A percentile compares a stretch with the other conserved stretches of the same genome.
Conservation (phyloP, 371 early-diverging fungal species). For the Nosema muscidifuracis region DNA sequence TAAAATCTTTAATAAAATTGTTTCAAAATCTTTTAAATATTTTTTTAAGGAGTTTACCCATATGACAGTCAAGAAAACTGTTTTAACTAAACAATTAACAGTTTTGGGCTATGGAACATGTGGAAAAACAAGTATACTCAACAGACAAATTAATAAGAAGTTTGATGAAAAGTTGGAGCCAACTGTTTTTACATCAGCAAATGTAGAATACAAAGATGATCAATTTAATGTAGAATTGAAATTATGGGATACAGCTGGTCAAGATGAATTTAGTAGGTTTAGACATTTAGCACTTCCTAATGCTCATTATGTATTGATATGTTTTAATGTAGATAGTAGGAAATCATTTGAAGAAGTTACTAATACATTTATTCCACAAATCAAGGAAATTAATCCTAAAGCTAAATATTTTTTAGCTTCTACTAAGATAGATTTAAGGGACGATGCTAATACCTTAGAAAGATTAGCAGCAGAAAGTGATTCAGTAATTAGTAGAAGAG, state of each 20-base stretch:
- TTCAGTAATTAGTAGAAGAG: conserved; percentile 24
- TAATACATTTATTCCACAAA: conserved; percentile 31
- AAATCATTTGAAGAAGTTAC: conserved; percentile 49
- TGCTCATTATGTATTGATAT: conserved; percentile 56
- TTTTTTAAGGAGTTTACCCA: not conserved
- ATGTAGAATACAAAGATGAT: conserved; percentile 17
- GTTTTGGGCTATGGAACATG: conserved; percentile 59
- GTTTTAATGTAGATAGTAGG: conserved; percentile 43
- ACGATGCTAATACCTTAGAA: conserved; percentile 5
- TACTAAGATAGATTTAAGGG: conserved; percentile 38
- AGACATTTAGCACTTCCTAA: conserved; percentile 49
- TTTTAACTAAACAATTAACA: conserved; percentile 46
- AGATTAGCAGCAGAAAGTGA: conserved; percentile 8
- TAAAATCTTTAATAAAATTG: too few relatives aligned
- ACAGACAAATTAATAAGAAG: conserved; percentile 38
- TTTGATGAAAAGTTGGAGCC: conserved; percentile 41
- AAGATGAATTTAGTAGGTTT: conserved; percentile 60
- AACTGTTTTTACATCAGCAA: conserved; percentile 51
- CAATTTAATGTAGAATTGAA: conserved; percentile 21
- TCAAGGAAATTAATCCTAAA: conserved; percentile 1
- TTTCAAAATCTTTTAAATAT: not conserved
- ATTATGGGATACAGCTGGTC: conserved; percentile 63
- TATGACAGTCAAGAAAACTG: conserved; percentile 9
- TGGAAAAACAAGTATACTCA: conserved; percentile 61
- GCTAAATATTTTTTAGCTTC: conserved; percentile 40